Evolutionary conservation across 129 eudicot species (phyloP).

Genomic region (Helianthus annuus): DNA sequence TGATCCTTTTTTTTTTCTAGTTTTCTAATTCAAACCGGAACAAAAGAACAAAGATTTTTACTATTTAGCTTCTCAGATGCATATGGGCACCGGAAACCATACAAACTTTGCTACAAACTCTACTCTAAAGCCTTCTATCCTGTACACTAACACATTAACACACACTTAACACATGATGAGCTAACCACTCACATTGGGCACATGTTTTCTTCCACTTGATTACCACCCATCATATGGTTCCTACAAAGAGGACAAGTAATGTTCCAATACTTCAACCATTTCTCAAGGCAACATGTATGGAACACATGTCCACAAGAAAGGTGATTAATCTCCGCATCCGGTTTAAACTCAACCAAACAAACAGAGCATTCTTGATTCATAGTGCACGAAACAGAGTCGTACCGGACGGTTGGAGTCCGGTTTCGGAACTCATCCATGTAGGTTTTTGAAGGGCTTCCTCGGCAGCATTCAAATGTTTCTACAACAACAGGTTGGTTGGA

Average conservation of each 20-base stretch:
- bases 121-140: too few relatives aligned
- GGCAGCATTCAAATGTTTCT: constrained; percentile 39
- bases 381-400: constrained; percentile 44
- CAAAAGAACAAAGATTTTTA: not conserved
- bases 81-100: constrained; percentile 26
- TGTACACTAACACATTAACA: too few relatives aligned
- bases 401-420: constrained; percentile 55
- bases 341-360: constrained; percentile 69
- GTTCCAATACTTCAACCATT: constrained; percentile 77
- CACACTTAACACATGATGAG: too few relatives aligned
- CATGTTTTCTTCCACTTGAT: constrained; percentile 62
- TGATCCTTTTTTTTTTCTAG: not conserved
- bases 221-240: constrained; percentile 50
- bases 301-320: constrained; percentile 82
- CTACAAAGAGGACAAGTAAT: constrained; percentile 83
- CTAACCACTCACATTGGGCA: constrained; percentile 59
- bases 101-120: not conserved
- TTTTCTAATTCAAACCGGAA: constrained; percentile 17
- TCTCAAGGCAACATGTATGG: constrained; percentile 68
- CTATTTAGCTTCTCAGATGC: constrained; percentile 24
- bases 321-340: constrained; percentile 59
- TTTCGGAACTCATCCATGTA: constrained; percentile 67
- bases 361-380: constrained; percentile 67
- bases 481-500: constrained; percentile 21
- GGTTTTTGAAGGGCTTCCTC: constrained; percentile 45